Base-by-base conservation (phyloP, 2,329 filamentous ascomycete species). In the Blastomyces emzantsi region DNA sequence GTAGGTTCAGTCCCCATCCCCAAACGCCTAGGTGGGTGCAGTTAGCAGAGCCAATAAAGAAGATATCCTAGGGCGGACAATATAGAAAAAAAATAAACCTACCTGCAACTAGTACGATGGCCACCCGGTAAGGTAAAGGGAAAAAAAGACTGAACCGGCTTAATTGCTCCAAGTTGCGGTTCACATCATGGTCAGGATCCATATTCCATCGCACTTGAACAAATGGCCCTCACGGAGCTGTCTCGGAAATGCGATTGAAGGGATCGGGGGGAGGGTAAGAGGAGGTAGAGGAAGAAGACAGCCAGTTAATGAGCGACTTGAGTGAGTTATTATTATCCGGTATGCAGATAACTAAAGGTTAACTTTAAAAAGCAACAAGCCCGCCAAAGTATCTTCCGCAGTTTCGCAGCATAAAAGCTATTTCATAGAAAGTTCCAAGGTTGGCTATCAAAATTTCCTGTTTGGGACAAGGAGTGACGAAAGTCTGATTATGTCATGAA, bases 1-100 rank as follows among this genome's bases (percentile, higher is more conserved):
- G 92, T 51, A 97, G 85, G 79, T 97, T 97, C 70, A 89, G 77
- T 68, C 88, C 92, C 92, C 93, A 99, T 74, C 90, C 92, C 93
- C 93, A 97, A 72, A 96, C 87, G 69, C 90, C 92, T 95, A 68
- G 65, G 30, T 39, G 28, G 55, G 7, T 11, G 3, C 3, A n/a
- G 58, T 60, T 49, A 60, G 28, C 43, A 28, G n/a, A n/a, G 15
- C 22, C 30, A 15, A 4, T 15, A 7, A 9, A 1, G 28, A 39
- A 49, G 28, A 43, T 33, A 19, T 22, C 2, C 4, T n/a, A 33
- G 7, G 11, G 30, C 0, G 17, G 51, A 22, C n/a, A 8, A 25
- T 19, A 49, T 28, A 56, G 11, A 33, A 19, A 41, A 36, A 62
- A 57, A 41, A 36, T 62, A 57, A 41, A 70, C 82, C 67, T 81